Base-by-base conservation (phyloP, 73 alveolate genomes). In the Uronychia setigera region DNA sequence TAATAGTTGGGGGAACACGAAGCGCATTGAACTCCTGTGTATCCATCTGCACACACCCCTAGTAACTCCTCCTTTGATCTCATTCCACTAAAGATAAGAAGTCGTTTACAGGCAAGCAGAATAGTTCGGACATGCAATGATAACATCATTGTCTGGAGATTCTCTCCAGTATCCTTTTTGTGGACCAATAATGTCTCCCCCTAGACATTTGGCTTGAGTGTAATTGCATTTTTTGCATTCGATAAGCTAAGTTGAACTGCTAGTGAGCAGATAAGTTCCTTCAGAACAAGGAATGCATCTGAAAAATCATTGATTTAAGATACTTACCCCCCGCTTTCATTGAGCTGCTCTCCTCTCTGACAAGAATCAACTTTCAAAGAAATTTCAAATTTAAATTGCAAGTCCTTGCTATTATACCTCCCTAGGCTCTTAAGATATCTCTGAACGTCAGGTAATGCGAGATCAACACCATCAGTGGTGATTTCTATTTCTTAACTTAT, bases 1-100 rank as follows among this genome's bases (percentile, higher is more conserved):
- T 86, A 76, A 75, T 87, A 88, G 35, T 91, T 90, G 13, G 30
- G 33, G 13, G 25, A 28, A 58, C 96, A 92, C 35, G 78, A 57
- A 29, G 90, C 78, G 79, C 96, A 91, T 46, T 78, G 33, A 30
- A 87, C 78, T 1, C 93, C 93, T 33, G n/a, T 5, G 87, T 90
- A 90, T 14, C 91, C 93, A 35, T 31, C 84, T 0, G 0, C 31
- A 77, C 96, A 90, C 25, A 31, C 46, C 1, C 92, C 67, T 19
- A 76, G 26, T 34, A 30, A 1, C 30, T 34, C 29, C 35, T 25
- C 1, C 19, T 76, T 29, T 76, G 1, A 9, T 85, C 5, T 26
- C 35, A 67, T 59, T 31, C 30, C 35, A 34, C 46, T 46, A 35
- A 5, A 57, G 30, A 26, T 80, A 74, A 29, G 33, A 33, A 26